Percentiles rank a stretch among this genome's conserved stretches.
Evolutionary conservation across 2,329 filamentous ascomycete genomes (phyloP).

Genomic region (Diaporthe vaccinii): DNA sequence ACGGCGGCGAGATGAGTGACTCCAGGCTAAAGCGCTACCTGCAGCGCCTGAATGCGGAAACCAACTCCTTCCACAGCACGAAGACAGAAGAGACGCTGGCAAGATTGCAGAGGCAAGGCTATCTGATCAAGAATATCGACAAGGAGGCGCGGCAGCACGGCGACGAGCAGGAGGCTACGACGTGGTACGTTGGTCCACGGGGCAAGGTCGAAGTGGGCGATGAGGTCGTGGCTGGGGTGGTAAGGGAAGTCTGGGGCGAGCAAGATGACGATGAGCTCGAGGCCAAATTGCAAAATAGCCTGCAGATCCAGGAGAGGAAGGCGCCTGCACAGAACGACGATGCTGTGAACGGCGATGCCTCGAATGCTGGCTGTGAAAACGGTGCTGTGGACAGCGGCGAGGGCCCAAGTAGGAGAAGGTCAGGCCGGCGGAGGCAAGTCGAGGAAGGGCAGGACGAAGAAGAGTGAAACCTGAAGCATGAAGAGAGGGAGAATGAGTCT

Average conservation of each 20-base stretch:
- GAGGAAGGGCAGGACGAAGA: conserved; percentile 27
- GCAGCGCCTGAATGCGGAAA: conserved; percentile 79
- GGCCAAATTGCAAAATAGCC: conserved; percentile 70
- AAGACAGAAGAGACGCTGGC: conserved; percentile 82
- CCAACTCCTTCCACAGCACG: conserved; percentile 77
- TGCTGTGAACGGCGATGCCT: conserved; percentile 42
- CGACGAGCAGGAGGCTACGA: conserved; percentile 78
- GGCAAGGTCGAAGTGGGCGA: conserved; percentile 87
- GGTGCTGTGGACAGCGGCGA: conserved; percentile 28
- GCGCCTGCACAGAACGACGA: conserved; percentile 38
- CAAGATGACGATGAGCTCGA: conserved; percentile 64
- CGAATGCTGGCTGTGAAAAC: not conserved
- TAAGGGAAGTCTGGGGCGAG: conserved; percentile 71
- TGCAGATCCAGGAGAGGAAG: conserved; percentile 63
- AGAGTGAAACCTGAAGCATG: conserved; percentile 1
- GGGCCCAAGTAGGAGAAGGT: conserved; percentile 27
- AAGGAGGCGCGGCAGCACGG: conserved; percentile 62
- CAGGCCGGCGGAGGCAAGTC: conserved; percentile 30
- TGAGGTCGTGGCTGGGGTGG: conserved; percentile 80
- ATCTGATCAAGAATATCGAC: conserved; percentile 82
- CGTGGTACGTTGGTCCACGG: conserved; percentile 87
- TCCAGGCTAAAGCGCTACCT: conserved; percentile 84
- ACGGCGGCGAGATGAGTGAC: conserved; percentile 80
- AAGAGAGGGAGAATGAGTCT: not conserved
- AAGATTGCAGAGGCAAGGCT: conserved; percentile 84